Percentiles rank a stretch among this genome's conserved stretches.
Evolutionary conservation across 163 green algal genomes (phyloP).

Genomic region (Trebouxiophyceae sp.): DNA sequence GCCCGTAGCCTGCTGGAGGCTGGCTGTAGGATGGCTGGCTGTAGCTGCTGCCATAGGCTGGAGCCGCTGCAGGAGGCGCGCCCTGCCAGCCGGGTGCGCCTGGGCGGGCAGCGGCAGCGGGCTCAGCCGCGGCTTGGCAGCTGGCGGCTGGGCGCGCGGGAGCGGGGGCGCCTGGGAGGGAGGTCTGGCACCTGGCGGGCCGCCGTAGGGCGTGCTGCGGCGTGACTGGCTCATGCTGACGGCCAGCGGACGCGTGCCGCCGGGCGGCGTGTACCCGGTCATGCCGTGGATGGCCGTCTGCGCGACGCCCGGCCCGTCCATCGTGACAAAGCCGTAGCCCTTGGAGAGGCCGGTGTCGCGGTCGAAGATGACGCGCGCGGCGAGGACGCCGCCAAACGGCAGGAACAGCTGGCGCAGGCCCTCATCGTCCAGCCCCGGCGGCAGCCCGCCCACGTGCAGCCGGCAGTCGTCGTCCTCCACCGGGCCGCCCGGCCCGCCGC

Average conservation of each 20-base stretch:
- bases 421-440: constrained; percentile 20
- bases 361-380: constrained; percentile 56
- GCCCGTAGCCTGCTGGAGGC: no score
- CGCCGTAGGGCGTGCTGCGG: no score
- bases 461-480: constrained; percentile 26
- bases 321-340: constrained; percentile 71
- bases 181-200: no score
- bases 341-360: constrained; percentile 46
- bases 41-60: no score
- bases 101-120: no score
- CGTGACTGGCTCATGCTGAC: no score
- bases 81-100: no score
- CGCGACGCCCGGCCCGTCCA: constrained; percentile 22
- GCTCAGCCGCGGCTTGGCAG: no score
- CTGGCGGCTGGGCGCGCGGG: no score
- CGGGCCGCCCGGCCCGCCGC: constrained; percentile 3
- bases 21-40: no score
- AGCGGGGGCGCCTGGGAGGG: no score
- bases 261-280: constrained; percentile 34
- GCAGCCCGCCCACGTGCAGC: constrained; percentile 40
- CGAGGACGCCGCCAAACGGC: constrained; percentile 40
- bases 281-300: constrained; percentile 13
- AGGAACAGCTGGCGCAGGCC: constrained; percentile 37
- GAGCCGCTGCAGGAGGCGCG: no score
- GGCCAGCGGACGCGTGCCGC: constrained; percentile 40